Evolutionary conservation across 345 rosid genomes (phyloP), one percentile per base, ranked within the genome.

Genomic region (Pelargonium nanum): DNA sequence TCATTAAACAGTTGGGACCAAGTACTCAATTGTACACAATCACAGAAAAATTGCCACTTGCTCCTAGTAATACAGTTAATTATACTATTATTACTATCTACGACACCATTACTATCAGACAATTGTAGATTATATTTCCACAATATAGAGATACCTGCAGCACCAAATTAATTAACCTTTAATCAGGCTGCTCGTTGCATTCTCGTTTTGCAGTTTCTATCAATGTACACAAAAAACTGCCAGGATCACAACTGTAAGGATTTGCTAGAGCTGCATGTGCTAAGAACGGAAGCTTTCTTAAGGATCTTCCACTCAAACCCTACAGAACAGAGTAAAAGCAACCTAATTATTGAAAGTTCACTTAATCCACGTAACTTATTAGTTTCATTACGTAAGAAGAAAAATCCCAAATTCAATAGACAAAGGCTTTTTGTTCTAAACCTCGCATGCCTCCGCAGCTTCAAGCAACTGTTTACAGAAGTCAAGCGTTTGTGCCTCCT

Each of bases 371-470:
- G 54, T 13, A 23, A 0, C 4, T 15, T 26, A 16, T 7, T 21
- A 48, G 19, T 19, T 17, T 5, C 4, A 23, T 2, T n/a, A 45
- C 19, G 55, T 22, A 50, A n/a, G 6, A n/a, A 9, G 17, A n/a
- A 55, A 19, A 16, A 56, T 19, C 26, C 9, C 6, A 23, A 12
- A 10, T 23, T 19, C 20, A 13, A 21, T 17, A 63, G 4, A 26
- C 17, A 26, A 22, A 72, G 55, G 53, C 58, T 12, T 20, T 69
- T 19, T 53, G 53, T 48, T 61, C 28, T 82, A 61, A 17, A 89
- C 99, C 94, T 93, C 96, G n/a, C 91, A 89, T 53, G 86, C 83
- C 68, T 81, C 77, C 45, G 96, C 97, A 59, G 87, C 96, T 77
- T 85, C 90, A 67, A 87, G 73, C 72, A 93, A 66, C 65, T 76